These are phyloP conservation scores for Leccinum imitatum DNA, from an alignment of 768 basidiomycete genomes.

Conservation along the genomic window DNA sequence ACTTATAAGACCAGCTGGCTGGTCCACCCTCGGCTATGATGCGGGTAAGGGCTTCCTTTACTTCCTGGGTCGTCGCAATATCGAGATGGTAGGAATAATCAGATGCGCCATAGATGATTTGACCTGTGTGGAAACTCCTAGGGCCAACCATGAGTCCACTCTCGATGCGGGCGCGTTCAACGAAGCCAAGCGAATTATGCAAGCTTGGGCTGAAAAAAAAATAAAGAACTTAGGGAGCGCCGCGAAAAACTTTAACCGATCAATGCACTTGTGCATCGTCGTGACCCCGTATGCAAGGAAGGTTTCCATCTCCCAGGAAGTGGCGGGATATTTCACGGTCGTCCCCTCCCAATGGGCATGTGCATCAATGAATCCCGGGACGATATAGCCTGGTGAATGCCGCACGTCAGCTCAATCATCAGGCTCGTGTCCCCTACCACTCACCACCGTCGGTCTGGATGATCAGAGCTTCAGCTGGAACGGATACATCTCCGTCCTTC, in stretches of 20 bases:
- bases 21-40: conserved; percentile 74
- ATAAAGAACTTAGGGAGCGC: background rate
- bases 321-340: conserved; percentile 50
- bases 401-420: conserved; percentile 1
- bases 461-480: conserved; percentile 42
- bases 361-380: conserved; percentile 74
- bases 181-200: conserved; percentile 58
- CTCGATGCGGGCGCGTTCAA: conserved; percentile 67
- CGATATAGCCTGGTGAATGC: conserved; percentile 49
- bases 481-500: conserved; percentile 29
- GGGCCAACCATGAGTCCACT: conserved; percentile 68
- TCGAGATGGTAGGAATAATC: conserved; percentile 64
- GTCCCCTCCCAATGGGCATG: conserved; percentile 77
- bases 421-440: conserved; percentile 9
- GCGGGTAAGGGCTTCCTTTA: conserved; percentile 60
- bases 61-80: conserved; percentile 62
- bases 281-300: conserved; percentile 79
- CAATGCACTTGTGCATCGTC: conserved; percentile 68
- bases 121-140: conserved; percentile 70
- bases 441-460: conserved; percentile 65
- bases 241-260: background rate
- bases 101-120: conserved; percentile 47
- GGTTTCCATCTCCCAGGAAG: conserved; percentile 72
- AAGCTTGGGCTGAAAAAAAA: conserved; percentile 54
- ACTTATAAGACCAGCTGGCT: conserved; percentile 73